These are phyloP conservation scores for Epicoccum nigrum DNA, from an alignment of 2,329 filamentous ascomycete genomes.

Conservation along the genomic window DNA sequence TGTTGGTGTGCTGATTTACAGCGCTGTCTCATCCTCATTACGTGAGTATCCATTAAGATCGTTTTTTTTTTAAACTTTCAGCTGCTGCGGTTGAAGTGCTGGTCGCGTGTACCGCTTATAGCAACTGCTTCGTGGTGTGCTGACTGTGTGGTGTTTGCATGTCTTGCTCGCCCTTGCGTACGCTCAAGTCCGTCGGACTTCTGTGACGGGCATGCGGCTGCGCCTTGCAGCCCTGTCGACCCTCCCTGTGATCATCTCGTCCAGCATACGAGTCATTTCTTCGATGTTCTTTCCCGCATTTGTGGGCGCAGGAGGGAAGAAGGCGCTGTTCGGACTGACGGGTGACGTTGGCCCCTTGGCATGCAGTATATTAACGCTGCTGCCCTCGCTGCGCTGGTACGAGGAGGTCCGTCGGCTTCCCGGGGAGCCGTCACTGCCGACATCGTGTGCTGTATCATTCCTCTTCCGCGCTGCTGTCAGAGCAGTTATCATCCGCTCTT, in stretches of 20 bases:
- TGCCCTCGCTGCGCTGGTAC: constrained; percentile 41
- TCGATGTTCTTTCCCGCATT: constrained; percentile 71
- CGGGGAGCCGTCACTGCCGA: constrained; percentile 44
- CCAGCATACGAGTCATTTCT: constrained; percentile 90
- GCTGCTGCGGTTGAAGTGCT: constrained; percentile 1
- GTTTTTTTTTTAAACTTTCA: constrained; percentile 11
- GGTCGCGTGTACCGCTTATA: background rate
- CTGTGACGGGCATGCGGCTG: constrained; percentile 33
- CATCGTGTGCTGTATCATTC: constrained; percentile 75
- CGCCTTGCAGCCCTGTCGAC: constrained; percentile 66
- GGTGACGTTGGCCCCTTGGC: constrained; percentile 35
- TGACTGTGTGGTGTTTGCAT: background rate
- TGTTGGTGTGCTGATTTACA: background rate
- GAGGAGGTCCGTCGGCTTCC: constrained; percentile 45
- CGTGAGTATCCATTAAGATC: constrained; percentile 22
- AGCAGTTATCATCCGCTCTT: constrained; percentile 90
- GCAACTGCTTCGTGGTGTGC: background rate
- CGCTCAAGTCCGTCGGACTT: constrained; percentile 23
- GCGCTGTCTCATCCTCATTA: constrained; percentile 32
- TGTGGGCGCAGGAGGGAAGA: constrained; percentile 24
- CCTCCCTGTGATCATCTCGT: constrained; percentile 91
- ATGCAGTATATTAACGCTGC: constrained; percentile 34
- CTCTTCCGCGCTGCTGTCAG: constrained; percentile 85
- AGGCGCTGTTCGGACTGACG: constrained; percentile 29
- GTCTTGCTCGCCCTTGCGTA: constrained; percentile 11